A percentile compares a stretch with the other conserved stretches of the same genome.
phyloP scores from a whole-genome alignment of 225 moss, liverwort and hornwort species.

The Antitrichia curtipendula region DNA sequence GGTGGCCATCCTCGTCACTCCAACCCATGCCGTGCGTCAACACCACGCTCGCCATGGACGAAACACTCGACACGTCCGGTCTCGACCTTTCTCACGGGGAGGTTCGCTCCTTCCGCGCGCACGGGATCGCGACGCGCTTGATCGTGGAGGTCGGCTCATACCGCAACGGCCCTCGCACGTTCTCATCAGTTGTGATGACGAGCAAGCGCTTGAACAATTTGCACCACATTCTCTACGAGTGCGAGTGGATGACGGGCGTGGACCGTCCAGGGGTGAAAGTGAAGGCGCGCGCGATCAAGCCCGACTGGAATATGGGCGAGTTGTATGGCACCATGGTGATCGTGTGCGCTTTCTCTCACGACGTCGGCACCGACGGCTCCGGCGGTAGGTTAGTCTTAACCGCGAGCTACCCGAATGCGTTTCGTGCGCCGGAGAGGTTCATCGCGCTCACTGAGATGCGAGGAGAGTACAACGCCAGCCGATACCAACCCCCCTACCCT shows the following conservation, averaged over 20 bases:
- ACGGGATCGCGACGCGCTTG: constrained; percentile 21
- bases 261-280: background rate
- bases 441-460: constrained; percentile 12
- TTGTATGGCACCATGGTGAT: constrained; percentile 32
- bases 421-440: constrained; percentile 17
- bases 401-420: constrained; percentile 6
- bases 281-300: constrained; percentile 5
- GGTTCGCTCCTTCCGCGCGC: constrained; percentile 13
- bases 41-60: background rate
- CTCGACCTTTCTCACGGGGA: constrained; percentile 21
- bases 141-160: constrained; percentile 37
- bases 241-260: constrained; percentile 8
- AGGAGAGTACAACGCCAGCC: constrained; percentile 7
- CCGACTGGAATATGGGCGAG: constrained; percentile 32
- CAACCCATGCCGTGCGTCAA: background rate
- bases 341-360: constrained; percentile 12
- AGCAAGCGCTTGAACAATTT: constrained; percentile 18
- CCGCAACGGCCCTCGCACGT: constrained; percentile 12
- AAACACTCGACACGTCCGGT: background rate
- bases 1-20: background rate
- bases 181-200: constrained; percentile 30
- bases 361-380: constrained; percentile 3
- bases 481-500: constrained; percentile 7
- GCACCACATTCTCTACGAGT: constrained; percentile 7
- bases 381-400: constrained; percentile 19